A percentile compares a stretch with the other conserved stretches of the same genome.
phyloP scores from a whole-genome alignment of 2,329 filamentous ascomycete species.

The Fonsecaea monophora region DNA sequence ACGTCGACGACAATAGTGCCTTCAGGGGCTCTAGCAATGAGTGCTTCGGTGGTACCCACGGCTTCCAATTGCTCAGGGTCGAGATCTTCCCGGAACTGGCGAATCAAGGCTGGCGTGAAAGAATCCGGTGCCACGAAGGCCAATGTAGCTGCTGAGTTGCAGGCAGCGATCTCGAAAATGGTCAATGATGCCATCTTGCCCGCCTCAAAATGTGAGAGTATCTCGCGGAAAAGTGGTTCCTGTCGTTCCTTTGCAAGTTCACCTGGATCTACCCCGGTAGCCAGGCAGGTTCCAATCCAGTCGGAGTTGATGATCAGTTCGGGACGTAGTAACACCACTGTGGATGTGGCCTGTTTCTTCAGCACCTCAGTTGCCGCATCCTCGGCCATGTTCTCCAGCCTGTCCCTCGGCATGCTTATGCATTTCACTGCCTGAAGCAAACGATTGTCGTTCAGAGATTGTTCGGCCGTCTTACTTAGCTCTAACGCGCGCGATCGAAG shows the following conservation, averaged over 20 bases:
- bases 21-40: slow-evolving; percentile 89
- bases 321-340: slow-evolving; percentile 78
- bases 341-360: slow-evolving; percentile 73
- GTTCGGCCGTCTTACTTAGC: slow-evolving; percentile 5
- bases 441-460: slow-evolving; percentile 67
- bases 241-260: slow-evolving; percentile 71
- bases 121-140: slow-evolving; percentile 89
- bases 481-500: slow-evolving; percentile 57
- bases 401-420: slow-evolving; percentile 47
- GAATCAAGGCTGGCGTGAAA: slow-evolving; percentile 77
- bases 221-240: slow-evolving; percentile 69
- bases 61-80: slow-evolving; percentile 71
- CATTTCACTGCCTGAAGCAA: slow-evolving; percentile 67
- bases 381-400: slow-evolving; percentile 40
- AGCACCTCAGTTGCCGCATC: slow-evolving; percentile 59
- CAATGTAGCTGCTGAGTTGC: slow-evolving; percentile 83
- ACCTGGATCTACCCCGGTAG: slow-evolving; percentile 82
- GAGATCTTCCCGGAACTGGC: slow-evolving; percentile 76
- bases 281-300: slow-evolving; percentile 90
- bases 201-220: slow-evolving; percentile 34
- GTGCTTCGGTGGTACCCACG: slow-evolving; percentile 85
- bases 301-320: slow-evolving; percentile 77
- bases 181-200: slow-evolving; percentile 43
- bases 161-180: slow-evolving; percentile 72
- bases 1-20: slow-evolving; percentile 90